These are phyloP conservation scores for Perilla frutescens DNA, from an alignment of 257 asterid species.

Conservation along the genomic window DNA sequence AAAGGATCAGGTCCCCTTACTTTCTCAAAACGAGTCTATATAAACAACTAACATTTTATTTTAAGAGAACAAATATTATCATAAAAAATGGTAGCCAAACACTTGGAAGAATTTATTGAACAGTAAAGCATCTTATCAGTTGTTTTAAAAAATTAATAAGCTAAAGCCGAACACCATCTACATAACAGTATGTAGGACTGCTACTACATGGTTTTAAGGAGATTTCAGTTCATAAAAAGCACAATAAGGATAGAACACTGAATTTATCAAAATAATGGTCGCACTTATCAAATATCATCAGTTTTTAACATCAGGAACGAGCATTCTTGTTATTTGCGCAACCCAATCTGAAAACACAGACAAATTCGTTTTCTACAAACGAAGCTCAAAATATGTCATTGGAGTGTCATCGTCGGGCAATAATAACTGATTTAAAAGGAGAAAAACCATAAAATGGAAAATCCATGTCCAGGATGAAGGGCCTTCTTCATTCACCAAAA, in stretches of 20 bases:
- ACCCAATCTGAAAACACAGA: constrained; percentile 23
- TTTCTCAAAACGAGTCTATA: too few species aligned
- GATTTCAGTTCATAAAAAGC: not conserved
- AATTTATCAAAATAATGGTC: not conserved
- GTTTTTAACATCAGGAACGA: constrained; percentile 18
- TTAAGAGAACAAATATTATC: too few species aligned
- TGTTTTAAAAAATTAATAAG: not conserved
- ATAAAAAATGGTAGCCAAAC: not conserved
- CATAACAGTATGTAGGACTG: not conserved
- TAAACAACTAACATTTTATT: too few species aligned
- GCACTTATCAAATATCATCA: constrained; percentile 13
- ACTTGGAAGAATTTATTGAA: not conserved
- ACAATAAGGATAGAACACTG: not conserved
- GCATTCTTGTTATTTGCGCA: constrained; percentile 31
- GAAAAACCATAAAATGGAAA: constrained; percentile 17
- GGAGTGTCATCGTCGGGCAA: constrained; percentile 27
- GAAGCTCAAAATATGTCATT: constrained; percentile 26
- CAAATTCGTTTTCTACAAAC: constrained; percentile 14
- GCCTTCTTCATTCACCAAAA: constrained; percentile 38
- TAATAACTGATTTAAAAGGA: constrained; percentile 1
- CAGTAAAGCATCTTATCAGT: not conserved
- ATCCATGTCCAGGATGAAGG: constrained; percentile 4
- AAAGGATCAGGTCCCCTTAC: too few species aligned
- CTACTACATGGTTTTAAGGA: not conserved
- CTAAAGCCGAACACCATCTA: not conserved